Evolutionary conservation across 148 eudicot species (phyloP).

Genomic region (Selenicereus undatus): DNA sequence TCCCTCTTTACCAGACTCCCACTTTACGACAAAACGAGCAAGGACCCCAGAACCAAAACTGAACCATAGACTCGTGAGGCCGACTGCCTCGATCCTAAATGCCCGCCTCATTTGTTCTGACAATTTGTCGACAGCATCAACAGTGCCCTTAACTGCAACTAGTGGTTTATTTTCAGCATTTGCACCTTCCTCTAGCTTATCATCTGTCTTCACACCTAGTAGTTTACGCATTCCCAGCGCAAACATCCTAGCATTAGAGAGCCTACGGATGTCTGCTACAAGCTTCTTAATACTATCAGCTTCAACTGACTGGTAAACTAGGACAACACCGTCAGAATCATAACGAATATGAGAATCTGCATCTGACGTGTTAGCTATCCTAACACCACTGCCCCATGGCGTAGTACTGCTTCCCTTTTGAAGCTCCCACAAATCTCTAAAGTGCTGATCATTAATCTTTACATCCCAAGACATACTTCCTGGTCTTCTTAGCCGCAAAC

Average conservation of each 20-base stretch:
- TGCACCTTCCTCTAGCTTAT: constrained; percentile 56
- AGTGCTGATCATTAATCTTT: constrained; percentile 85
- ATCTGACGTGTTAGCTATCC: constrained; percentile 90
- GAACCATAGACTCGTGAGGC: constrained; percentile 93
- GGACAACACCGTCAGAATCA: constrained; percentile 84
- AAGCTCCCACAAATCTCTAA: constrained; percentile 93
- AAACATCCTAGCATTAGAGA: constrained; percentile 87
- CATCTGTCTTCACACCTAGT: constrained; percentile 68
- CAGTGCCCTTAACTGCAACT: constrained; percentile 38
- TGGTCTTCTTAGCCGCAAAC: constrained; percentile 83
- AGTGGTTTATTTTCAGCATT: constrained; percentile 46
- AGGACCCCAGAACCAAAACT: constrained; percentile 87
- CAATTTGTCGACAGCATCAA: constrained; percentile 56
- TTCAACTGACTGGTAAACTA: constrained; percentile 84
- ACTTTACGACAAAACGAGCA: constrained; percentile 96
- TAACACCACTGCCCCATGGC: constrained; percentile 89
- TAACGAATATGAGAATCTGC: constrained; percentile 90
- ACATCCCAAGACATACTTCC: constrained; percentile 99
- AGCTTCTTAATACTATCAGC: constrained; percentile 85
- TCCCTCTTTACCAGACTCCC: constrained; percentile 95
- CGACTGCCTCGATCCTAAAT: constrained; percentile 93
- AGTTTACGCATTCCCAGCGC: constrained; percentile 91
- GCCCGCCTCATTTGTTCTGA: constrained; percentile 88
- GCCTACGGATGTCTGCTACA: constrained; percentile 87
- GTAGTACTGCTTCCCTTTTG: constrained; percentile 71